phyloP scores from a whole-genome alignment of 139 green algal species.

The Asterochloris sp. region DNA sequence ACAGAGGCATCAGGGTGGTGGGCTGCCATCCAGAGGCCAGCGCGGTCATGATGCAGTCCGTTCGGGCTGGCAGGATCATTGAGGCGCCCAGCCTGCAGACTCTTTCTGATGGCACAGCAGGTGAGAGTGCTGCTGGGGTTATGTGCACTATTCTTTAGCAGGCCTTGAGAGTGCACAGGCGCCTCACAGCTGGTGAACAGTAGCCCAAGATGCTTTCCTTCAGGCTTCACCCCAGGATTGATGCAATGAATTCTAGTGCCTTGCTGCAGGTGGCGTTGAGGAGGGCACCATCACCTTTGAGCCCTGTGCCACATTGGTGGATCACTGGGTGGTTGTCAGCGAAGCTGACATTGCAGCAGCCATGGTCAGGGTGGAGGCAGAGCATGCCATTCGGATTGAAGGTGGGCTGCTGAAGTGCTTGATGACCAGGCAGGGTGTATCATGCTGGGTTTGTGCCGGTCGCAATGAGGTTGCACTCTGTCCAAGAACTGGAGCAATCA shows the following conservation, averaged over 20 bases:
- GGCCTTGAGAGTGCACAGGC: neutral
- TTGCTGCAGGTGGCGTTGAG: constrained; percentile 49
- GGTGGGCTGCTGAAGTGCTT: constrained; percentile 14
- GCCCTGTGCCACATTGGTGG: constrained; percentile 45
- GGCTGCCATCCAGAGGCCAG: constrained; percentile 48
- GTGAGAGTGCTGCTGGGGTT: neutral
- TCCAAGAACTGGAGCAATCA: too few relatives aligned
- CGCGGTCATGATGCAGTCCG: constrained; percentile 48
- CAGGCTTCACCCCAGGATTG: neutral
- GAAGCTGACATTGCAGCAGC: constrained; percentile 62
- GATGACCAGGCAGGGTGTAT: neutral
- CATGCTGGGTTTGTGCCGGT: too few relatives aligned
- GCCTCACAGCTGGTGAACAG: neutral
- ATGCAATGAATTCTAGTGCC: neutral
- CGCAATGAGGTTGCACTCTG: too few relatives aligned
- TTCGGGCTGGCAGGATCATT: constrained; percentile 36
- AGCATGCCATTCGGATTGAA: constrained; percentile 46
- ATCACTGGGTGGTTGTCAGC: constrained; percentile 46
- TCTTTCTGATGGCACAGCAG: constrained; percentile 52
- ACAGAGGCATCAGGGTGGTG: constrained; percentile 24
- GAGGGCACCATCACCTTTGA: constrained; percentile 40
- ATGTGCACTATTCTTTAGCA: neutral
- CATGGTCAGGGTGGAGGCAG: constrained; percentile 38
- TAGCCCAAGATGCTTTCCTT: neutral
- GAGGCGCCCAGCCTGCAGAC: constrained; percentile 27